Percentiles rank a stretch among this genome's conserved stretches.
Evolutionary conservation across 2,329 filamentous ascomycete genomes (phyloP).

Genomic region (Xylariales sp.): DNA sequence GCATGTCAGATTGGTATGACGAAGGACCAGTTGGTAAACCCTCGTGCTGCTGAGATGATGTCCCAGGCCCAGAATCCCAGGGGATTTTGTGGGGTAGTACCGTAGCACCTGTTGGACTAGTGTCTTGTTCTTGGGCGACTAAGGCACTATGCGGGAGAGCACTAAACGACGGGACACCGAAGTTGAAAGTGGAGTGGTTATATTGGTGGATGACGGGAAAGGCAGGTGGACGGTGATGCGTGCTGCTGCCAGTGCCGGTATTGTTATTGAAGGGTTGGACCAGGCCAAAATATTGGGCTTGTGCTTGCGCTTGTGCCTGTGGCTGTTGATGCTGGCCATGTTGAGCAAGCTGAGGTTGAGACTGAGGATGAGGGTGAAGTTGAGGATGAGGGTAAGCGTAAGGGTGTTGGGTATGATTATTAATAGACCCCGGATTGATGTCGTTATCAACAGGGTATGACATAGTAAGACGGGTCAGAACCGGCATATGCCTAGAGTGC

Average conservation of each 20-base stretch:
- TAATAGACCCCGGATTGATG: conserved; percentile 32
- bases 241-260: conserved; percentile 3
- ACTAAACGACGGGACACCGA: conserved; percentile 20
- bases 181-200: conserved; percentile 30
- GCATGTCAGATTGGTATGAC: conserved; percentile 41
- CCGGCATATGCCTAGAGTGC: conserved; percentile 27
- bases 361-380: conserved; percentile 1
- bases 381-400: conserved; percentile 23
- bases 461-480: conserved; percentile 36
- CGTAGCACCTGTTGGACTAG: conserved; percentile 13
- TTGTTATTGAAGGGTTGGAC: conserved; percentile 7
- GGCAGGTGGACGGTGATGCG: conserved; percentile 4
- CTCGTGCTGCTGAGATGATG: conserved; percentile 24
- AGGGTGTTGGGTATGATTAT: conserved; percentile 34
- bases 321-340: conserved; percentile 26
- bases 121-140: conserved; percentile 19
- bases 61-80: conserved; percentile 22
- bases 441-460: conserved; percentile 33
- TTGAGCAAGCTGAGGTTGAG: conserved; percentile 14
- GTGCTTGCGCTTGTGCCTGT: conserved; percentile 11
- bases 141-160: conserved; percentile 17
- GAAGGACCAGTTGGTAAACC: conserved; percentile 14
- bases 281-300: conserved; percentile 22
- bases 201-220: conserved; percentile 17
- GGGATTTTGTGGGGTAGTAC: conserved; percentile 20